A percentile compares a stretch with the other conserved stretches of the same genome.
Evolutionary conservation across 106 monocot species (phyloP).

Genomic region (Dendrobium chrysotoxum): DNA sequence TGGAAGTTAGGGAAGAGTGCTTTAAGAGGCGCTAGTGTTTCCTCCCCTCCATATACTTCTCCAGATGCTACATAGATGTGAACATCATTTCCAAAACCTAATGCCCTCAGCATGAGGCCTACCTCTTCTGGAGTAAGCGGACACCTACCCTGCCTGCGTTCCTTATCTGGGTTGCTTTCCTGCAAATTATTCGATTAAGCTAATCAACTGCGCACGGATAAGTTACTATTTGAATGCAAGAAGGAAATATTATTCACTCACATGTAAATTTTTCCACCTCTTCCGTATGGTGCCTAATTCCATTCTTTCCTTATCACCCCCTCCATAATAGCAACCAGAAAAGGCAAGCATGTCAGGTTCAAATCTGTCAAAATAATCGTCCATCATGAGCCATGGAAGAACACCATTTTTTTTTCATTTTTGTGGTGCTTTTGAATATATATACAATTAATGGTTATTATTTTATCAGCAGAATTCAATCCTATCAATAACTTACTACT

Average conservation of each 20-base stretch:
- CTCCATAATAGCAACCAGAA: conserved; percentile 99
- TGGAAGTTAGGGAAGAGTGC: conserved; percentile 81
- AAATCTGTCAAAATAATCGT: conserved; percentile 53
- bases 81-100: conserved; percentile 69
- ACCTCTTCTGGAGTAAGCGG: conserved; percentile 85
- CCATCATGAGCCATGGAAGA: not conserved
- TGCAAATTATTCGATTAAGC: conserved; percentile 7
- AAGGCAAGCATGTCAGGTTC: conserved; percentile 99
- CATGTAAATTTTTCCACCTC: conserved; percentile 94
- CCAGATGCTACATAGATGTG: conserved; percentile 92
- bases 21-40: conserved; percentile 75
- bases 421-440: too few species aligned
- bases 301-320: conserved; percentile 85
- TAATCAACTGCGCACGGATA: not conserved
- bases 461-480: too few species aligned
- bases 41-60: conserved; percentile 78
- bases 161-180: conserved; percentile 74
- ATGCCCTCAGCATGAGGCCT: conserved; percentile 72
- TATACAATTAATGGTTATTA: too few species aligned
- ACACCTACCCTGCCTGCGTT: conserved; percentile 76
- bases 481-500: too few species aligned
- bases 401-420: too few species aligned
- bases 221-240: not conserved
- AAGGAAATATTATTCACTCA: conserved; percentile 17
- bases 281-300: conserved; percentile 79